Evolutionary conservation across 148 eudicot species (phyloP).

Genomic region (Chenopodium album): DNA sequence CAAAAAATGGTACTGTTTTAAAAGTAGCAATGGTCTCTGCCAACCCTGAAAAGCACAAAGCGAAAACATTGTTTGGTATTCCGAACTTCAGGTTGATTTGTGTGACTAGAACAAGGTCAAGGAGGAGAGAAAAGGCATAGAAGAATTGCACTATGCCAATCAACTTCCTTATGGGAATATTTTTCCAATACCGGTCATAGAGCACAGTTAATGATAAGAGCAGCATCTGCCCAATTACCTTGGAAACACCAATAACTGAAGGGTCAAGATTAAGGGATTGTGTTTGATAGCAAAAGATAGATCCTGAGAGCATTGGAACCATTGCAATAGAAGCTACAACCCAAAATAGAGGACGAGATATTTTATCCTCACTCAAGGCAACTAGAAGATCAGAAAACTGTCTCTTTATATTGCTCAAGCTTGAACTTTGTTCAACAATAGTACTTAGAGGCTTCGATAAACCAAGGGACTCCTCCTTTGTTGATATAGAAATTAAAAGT

Average conservation of each 20-base stretch:
- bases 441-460: slow-evolving; percentile 37
- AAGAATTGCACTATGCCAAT: slow-evolving; percentile 46
- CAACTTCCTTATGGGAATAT: slow-evolving; percentile 57
- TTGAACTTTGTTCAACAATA: slow-evolving; percentile 17
- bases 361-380: slow-evolving; percentile 47
- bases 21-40: slow-evolving; percentile 76
- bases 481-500: slow-evolving; percentile 41
- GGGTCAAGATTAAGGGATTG: slow-evolving; percentile 71
- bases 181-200: slow-evolving; percentile 60
- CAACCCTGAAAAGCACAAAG: slow-evolving; percentile 75
- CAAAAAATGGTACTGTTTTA: slow-evolving; percentile 73
- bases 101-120: slow-evolving; percentile 68
- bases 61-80: slow-evolving; percentile 61
- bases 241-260: slow-evolving; percentile 72
- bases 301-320: slow-evolving; percentile 83
- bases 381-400: slow-evolving; percentile 59
- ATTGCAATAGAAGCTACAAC: slow-evolving; percentile 56
- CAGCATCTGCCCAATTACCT: slow-evolving; percentile 68
- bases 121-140: slow-evolving; percentile 72
- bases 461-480: slow-evolving; percentile 65
- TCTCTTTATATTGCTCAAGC: slow-evolving; percentile 40
- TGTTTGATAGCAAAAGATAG: slow-evolving; percentile 85
- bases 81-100: slow-evolving; percentile 58
- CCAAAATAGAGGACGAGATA: slow-evolving; percentile 68
- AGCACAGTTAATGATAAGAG: slow-evolving; percentile 55